phyloP scores from a whole-genome alignment of 2,329 filamentous ascomycete species.

The Ascochyta koolunga region DNA sequence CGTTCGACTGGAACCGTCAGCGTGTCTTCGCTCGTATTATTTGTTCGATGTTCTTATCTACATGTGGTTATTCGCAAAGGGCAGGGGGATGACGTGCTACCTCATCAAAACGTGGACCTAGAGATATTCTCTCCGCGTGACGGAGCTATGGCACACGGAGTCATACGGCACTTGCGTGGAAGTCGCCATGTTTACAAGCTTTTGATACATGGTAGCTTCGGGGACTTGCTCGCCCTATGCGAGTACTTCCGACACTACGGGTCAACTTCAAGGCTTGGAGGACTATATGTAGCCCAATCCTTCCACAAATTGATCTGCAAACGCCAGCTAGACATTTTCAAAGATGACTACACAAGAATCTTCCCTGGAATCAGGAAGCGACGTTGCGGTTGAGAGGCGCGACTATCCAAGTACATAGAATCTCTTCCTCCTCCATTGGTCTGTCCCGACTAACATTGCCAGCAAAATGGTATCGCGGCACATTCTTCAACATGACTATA shows the following conservation, averaged over 20 bases:
- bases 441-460: neutral
- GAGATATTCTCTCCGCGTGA: neutral
- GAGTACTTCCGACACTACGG: neutral
- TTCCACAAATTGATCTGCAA: neutral
- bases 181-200: neutral
- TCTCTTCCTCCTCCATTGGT: neutral
- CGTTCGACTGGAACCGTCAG: neutral
- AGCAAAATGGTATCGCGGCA: constrained; percentile 74
- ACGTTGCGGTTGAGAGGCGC: constrained; percentile 23
- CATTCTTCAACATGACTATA: constrained; percentile 74
- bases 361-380: constrained; percentile 28
- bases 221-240: constrained; percentile 2
- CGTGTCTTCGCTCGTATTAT: neutral
- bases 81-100: constrained; percentile 36
- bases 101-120: constrained; percentile 19
- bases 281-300: constrained; percentile 7
- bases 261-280: neutral
- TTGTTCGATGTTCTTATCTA: constrained; percentile 4
- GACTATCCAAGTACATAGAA: constrained; percentile 32
- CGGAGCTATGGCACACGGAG: neutral
- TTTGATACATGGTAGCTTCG: neutral
- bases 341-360: constrained; percentile 23
- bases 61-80: constrained; percentile 19
- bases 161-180: neutral
- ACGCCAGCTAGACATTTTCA: neutral